These are phyloP conservation scores for Lizonia empirigonia DNA, from an alignment of 2,329 filamentous ascomycete species.

Conservation along the genomic window DNA sequence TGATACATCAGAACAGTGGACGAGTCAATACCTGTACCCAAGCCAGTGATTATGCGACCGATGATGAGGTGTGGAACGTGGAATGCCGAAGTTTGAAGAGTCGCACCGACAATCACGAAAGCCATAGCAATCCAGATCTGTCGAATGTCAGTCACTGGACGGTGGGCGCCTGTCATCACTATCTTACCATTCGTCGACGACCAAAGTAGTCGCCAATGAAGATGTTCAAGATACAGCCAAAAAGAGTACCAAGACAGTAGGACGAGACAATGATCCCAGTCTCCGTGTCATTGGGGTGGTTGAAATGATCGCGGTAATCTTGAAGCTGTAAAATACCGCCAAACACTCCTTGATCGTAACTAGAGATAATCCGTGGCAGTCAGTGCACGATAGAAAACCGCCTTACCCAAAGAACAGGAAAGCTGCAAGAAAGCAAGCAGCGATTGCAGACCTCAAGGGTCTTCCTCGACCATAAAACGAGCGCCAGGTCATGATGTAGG, in stretches of 20 bases:
- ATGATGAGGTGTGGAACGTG: constrained; percentile 23
- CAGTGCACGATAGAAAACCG: too few relatives aligned
- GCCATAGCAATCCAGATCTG: constrained; percentile 13
- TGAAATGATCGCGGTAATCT: constrained; percentile 52
- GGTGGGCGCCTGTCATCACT: too few relatives aligned
- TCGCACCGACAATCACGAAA: constrained; percentile 37
- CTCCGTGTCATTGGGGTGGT: constrained; percentile 45
- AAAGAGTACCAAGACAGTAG: constrained; percentile 53
- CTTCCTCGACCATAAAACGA: too few relatives aligned
- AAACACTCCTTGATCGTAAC: constrained; percentile 58
- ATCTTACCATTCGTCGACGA: constrained; percentile 4
- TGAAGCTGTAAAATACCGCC: constrained; percentile 55
- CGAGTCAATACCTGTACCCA: constrained; percentile 31
- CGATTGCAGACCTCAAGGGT: too few relatives aligned
- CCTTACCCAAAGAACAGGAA: too few relatives aligned
- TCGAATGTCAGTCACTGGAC: not conserved
- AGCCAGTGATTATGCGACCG: constrained; percentile 17
- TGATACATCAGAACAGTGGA: constrained; percentile 52
- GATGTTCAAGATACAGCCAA: constrained; percentile 38
- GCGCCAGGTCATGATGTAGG: too few relatives aligned
- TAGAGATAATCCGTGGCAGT: too few relatives aligned
- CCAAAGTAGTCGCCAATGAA: constrained; percentile 18
- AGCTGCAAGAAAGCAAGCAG: too few relatives aligned
- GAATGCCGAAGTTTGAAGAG: constrained; percentile 42
- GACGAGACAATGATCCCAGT: constrained; percentile 53